Percentiles rank a stretch among this genome's conserved stretches.
Conservation (phyloP, 805 yeast genomes). For the Candida succiphila region DNA sequence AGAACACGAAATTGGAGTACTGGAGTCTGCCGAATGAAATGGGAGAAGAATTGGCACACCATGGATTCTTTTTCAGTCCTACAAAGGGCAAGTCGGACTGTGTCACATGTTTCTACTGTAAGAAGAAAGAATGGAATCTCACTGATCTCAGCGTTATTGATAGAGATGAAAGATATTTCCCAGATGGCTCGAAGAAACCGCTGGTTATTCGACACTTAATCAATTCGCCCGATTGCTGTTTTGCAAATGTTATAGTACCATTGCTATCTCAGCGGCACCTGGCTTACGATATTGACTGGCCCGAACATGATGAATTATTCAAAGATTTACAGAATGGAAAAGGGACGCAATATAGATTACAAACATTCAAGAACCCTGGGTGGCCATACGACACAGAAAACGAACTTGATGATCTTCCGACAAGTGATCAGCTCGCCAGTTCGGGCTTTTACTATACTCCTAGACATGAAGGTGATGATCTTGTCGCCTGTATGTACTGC, state of each 20-base stretch:
- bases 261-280: slow-evolving; percentile 5
- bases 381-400: slow-evolving; percentile 34
- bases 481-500: slow-evolving; percentile 57
- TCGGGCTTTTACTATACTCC: slow-evolving; percentile 62
- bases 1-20: no score
- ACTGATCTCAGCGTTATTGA: no score
- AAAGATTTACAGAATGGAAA: slow-evolving; percentile 23
- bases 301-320: slow-evolving; percentile 16
- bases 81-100: slow-evolving; percentile 34
- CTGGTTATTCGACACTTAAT: slow-evolving; percentile 14
- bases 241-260: slow-evolving; percentile 10
- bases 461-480: slow-evolving; percentile 33
- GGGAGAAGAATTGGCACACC: slow-evolving; percentile 42
- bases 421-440: slow-evolving; percentile 33
- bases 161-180: not conserved
- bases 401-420: slow-evolving; percentile 26
- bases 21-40: no score
- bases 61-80: slow-evolving; percentile 57
- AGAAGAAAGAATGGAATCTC: slow-evolving; percentile 40
- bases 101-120: slow-evolving; percentile 51
- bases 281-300: slow-evolving; percentile 6
- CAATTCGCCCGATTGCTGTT: slow-evolving; percentile 17
- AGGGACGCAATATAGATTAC: slow-evolving; percentile 23
- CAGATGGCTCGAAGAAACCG: slow-evolving; percentile 6
- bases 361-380: slow-evolving; percentile 27